Conservation (phyloP, 345 rosid species). For the Eucalyptus regnans region DNA sequence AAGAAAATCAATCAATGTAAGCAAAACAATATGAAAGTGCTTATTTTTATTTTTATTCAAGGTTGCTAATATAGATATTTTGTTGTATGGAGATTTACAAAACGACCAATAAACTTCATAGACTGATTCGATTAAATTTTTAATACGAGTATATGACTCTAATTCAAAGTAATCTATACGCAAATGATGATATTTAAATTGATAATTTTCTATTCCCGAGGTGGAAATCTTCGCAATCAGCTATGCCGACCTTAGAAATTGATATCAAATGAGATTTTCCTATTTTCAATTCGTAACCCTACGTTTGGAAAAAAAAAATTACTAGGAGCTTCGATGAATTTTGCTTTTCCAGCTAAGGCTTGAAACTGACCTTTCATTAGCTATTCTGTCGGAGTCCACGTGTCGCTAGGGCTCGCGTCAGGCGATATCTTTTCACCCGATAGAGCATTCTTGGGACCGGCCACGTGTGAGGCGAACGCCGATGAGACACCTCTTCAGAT, state of each 20-base stretch:
- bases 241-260: background rate
- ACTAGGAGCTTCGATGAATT: background rate
- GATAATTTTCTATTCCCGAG: background rate
- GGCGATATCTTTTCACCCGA: background rate
- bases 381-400: background rate
- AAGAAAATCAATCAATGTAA: background rate
- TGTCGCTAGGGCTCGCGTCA: background rate
- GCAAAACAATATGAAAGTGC: background rate
- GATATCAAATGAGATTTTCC: background rate
- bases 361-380: background rate
- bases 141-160: accelerated
- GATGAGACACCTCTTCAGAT: background rate
- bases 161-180: background rate
- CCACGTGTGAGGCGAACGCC: background rate
- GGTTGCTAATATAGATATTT: accelerated
- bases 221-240: background rate
- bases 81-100: background rate
- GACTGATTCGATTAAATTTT: accelerated
- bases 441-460: background rate
- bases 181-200: background rate
- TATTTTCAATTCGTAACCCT: background rate
- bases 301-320: too few relatives aligned
- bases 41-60: too few relatives aligned
- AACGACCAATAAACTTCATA: background rate
- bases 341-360: background rate